Conservation (phyloP, 345 rosid genomes). For the Boechera divaricarpa region DNA sequence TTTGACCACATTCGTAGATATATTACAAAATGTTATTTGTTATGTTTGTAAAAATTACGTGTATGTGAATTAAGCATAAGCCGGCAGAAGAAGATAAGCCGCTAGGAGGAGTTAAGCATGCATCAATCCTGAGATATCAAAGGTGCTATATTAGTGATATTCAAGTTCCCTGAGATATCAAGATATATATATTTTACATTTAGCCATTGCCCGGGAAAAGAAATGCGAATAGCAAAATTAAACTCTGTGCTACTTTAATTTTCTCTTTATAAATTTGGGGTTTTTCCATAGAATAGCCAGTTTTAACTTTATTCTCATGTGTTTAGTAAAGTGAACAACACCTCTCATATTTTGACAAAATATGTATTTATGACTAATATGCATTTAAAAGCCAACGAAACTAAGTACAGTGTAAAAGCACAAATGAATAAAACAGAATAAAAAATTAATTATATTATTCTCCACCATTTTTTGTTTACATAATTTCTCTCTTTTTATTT, state of each 20-base stretch:
- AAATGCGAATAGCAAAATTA: background rate
- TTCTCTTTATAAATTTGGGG: background rate
- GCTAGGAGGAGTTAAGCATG: background rate
- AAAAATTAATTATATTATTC: no score
- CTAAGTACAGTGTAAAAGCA: no score
- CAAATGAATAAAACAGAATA: no score
- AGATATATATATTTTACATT: background rate
- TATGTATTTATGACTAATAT: no score
- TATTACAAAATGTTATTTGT: background rate
- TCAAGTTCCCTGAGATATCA: background rate
- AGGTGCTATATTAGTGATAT: constrained; percentile 27
- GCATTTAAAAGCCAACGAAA: no score
- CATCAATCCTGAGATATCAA: constrained; percentile 24
- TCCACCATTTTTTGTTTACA: no score
- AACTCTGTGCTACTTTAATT: background rate
- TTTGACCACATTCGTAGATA: background rate
- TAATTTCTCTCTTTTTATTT: no score
- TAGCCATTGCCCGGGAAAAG: background rate
- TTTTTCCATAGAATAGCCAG: no score
- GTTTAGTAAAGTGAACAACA: no score
- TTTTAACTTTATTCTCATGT: no score
- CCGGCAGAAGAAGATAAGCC: background rate
- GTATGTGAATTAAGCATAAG: background rate
- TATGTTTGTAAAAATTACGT: background rate
- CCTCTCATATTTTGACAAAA: no score